Conservation (phyloP, 2,329 filamentous ascomycete species). For the Ophidiomyces ophidiicola region DNA sequence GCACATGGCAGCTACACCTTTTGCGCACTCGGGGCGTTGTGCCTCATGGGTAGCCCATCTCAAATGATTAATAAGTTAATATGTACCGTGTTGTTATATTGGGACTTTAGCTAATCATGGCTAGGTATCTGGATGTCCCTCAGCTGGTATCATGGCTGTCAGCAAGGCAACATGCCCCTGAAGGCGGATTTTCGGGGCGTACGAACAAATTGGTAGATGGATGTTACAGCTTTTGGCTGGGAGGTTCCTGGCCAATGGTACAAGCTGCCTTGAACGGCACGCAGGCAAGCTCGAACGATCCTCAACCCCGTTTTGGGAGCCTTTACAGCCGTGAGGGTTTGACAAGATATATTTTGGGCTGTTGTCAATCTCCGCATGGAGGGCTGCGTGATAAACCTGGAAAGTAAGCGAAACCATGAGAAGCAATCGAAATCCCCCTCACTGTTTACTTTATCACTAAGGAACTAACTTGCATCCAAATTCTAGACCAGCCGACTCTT, state of each 20-base stretch:
- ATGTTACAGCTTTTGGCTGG: constrained; percentile 97
- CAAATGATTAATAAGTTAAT: constrained; percentile 59
- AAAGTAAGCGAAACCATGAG: constrained; percentile 62
- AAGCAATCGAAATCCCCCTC: constrained; percentile 3
- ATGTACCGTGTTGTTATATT: constrained; percentile 8
- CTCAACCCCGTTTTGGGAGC: constrained; percentile 21
- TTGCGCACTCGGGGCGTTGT: constrained; percentile 78
- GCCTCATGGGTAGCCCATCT: constrained; percentile 69
- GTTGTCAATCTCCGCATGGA: constrained; percentile 67
- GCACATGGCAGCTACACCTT: constrained; percentile 96
- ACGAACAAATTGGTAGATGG: constrained; percentile 98
- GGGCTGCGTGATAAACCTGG: constrained; percentile 89
- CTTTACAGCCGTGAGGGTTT: constrained; percentile 74
- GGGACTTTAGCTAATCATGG: constrained; percentile 15
- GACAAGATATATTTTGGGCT: constrained; percentile 77
- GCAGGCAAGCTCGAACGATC: constrained; percentile 20
- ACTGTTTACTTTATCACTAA: no score
- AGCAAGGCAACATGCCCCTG: constrained; percentile 74
- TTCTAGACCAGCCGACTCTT: constrained; percentile 62
- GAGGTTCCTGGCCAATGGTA: constrained; percentile 83
- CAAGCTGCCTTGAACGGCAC: constrained; percentile 60
- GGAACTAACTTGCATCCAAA: constrained; percentile 6
- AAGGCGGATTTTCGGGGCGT: constrained; percentile 83
- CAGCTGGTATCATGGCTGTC: constrained; percentile 77
- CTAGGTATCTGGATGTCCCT: constrained; percentile 62